A percentile compares a stretch with the other conserved stretches of the same genome.
These are phyloP conservation scores for Trichoderma asperellum DNA, from an alignment of 2,329 filamentous ascomycete species.

Conservation along the genomic window DNA sequence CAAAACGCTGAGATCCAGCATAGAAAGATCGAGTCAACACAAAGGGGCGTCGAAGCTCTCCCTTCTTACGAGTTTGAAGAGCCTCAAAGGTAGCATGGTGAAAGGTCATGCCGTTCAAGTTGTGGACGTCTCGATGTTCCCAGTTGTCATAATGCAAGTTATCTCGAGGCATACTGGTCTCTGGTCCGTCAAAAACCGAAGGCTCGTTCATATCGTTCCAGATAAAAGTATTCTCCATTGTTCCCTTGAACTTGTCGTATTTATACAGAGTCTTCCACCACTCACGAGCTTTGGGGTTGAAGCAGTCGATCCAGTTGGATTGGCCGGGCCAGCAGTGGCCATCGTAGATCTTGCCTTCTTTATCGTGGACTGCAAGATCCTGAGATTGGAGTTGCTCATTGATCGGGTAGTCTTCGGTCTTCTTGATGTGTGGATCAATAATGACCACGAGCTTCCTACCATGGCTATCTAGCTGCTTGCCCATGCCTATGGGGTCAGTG, in stretches of 20 bases:
- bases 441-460: constrained; percentile 91
- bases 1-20: constrained; percentile 83
- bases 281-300: constrained; percentile 85
- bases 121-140: constrained; percentile 97
- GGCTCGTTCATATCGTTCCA: constrained; percentile 99
- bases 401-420: constrained; percentile 75
- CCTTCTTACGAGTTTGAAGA: constrained; percentile 81
- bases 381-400: constrained; percentile 82
- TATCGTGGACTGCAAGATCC: constrained; percentile 83
- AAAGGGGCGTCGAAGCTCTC: constrained; percentile 84
- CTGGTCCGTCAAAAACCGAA: constrained; percentile 96
- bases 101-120: constrained; percentile 92
- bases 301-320: constrained; percentile 94
- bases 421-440: constrained; percentile 98
- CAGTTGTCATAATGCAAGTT: constrained; percentile 89
- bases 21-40: constrained; percentile 92
- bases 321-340: constrained; percentile 99
- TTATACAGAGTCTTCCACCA: constrained; percentile 94
- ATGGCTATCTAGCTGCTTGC: constrained; percentile 80
- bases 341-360: constrained; percentile 85
- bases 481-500: constrained; percentile 82
- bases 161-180: constrained; percentile 98
- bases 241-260: constrained; percentile 85
- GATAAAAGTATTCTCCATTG: constrained; percentile 83
- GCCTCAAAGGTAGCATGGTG: constrained; percentile 92